Percentiles rank a stretch among this genome's conserved stretches.
phyloP scores from a whole-genome alignment of 1,284 basidiomycete species.

The Golubevia sp. region DNA sequence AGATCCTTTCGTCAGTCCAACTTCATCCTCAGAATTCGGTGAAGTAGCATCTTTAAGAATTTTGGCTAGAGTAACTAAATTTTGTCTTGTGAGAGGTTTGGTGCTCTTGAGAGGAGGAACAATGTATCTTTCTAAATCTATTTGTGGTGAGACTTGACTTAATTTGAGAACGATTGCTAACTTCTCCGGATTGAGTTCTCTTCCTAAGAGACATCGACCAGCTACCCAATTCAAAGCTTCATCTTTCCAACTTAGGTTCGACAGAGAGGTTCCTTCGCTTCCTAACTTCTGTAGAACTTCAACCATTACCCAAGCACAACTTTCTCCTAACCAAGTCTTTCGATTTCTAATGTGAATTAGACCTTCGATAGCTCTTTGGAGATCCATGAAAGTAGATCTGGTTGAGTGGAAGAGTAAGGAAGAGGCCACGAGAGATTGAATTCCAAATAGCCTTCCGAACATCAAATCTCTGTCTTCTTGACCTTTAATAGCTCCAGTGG shows the following conservation, averaged over 20 bases:
- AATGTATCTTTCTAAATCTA: conserved; percentile 74
- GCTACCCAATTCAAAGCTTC: conserved; percentile 70
- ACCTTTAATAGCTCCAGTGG: conserved; percentile 68
- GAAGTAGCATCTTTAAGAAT: conserved; percentile 75
- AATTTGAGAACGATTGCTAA: conserved; percentile 78
- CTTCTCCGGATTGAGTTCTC: conserved; percentile 83
- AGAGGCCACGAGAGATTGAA: conserved; percentile 66
- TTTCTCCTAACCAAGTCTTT: conserved; percentile 90
- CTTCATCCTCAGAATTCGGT: conserved; percentile 67
- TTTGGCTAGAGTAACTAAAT: conserved; percentile 75
- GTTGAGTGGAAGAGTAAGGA: conserved; percentile 71
- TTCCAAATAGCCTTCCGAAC: conserved; percentile 89
- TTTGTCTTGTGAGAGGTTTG: conserved; percentile 72
- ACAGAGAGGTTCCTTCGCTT: conserved; percentile 59
- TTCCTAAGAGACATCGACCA: conserved; percentile 66
- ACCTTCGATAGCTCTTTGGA: conserved; percentile 70
- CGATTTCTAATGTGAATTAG: conserved; percentile 76
- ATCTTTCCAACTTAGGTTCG: conserved; percentile 69
- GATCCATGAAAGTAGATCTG: conserved; percentile 70
- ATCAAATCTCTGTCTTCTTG: conserved; percentile 89
- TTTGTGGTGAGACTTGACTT: conserved; percentile 66
- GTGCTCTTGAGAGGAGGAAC: conserved; percentile 77
- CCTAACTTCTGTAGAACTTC: conserved; percentile 70
- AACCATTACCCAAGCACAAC: conserved; percentile 81
- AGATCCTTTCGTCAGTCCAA: conserved; percentile 53